Base-by-base conservation (phyloP, 106 monocot genomes). In the Dendrobium officinale region DNA sequence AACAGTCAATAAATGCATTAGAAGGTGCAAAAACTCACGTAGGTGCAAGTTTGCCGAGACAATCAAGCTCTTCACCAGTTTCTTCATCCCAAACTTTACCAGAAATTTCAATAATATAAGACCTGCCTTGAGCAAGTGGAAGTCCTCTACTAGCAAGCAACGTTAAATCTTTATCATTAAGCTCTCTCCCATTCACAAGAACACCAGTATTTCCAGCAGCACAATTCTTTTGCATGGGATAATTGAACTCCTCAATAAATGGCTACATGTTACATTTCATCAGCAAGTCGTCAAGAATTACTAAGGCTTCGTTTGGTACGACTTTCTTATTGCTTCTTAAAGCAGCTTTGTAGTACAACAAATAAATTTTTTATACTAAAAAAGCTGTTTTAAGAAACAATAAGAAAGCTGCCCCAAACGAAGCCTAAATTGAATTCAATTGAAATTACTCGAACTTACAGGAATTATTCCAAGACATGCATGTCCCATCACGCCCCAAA, bases 31-130 rank as follows among this genome's bases (percentile, higher is more conserved):
- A 55, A 47, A 89, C 94, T 85, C 72, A 99, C 99, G 99, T 99
- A 17, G 99, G 99, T 47, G 99, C 99, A 80, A 99, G 93, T 80
- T 95, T 99, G 75, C 99, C 99, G 78, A 99, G 99, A 83, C 88
- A 73, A 80, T 93, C 86, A 47, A 99, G 81, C 80, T 99, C 93
- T 86, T 99, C 93, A 15, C 95, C 99, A 43, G 99, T 82, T 27
- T 64, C 84, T 72, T 91, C 95, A 86, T 93, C 93, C 87, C 85
- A 89, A 77, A 95, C 93, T 83, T 86, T 90, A 2, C 99, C 99
- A 72, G 99, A 88, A 40, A 95, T 93, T 45, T 95, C 93, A 76
- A 99, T 78, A 72, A 84, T 87, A 83, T 93, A 99, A 15, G 91
- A 91, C 42, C 77, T 72, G 27, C 84, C 86, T 33, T 73, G 70